phyloP scores from a whole-genome alignment of 805 yeast genomes.

The Candida succiphila region DNA sequence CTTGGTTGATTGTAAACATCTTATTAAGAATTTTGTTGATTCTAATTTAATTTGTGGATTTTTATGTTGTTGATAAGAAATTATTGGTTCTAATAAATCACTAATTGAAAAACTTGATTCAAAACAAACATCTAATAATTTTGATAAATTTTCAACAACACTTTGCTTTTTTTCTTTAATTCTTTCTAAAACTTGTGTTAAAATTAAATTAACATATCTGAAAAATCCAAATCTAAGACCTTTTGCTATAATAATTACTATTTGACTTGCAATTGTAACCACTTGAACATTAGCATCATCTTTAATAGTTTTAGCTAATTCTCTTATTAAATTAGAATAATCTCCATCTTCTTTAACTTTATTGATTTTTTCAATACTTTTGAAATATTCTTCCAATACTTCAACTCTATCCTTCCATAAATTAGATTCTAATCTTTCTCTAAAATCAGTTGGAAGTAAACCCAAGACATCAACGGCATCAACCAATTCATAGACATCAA shows the following conservation, averaged over 20 bases:
- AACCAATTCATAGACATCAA: conserved; percentile 61
- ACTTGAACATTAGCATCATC: conserved; percentile 88
- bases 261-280: conserved; percentile 67
- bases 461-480: conserved; percentile 61
- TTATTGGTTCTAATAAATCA: conserved; percentile 49
- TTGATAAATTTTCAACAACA: conserved; percentile 61
- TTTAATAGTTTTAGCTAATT: conserved; percentile 52
- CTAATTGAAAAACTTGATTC: conserved; percentile 34
- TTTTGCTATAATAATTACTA: conserved; percentile 47
- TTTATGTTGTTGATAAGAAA: conserved; percentile 58
- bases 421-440: conserved; percentile 41
- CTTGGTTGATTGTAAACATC: conserved; percentile 47
- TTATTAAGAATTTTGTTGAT: conserved; percentile 50
- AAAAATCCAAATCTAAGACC: conserved; percentile 55
- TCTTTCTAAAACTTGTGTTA: conserved; percentile 65
- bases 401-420: conserved; percentile 94
- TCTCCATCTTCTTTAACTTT: conserved; percentile 47
- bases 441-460: conserved; percentile 56
- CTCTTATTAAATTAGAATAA: conserved; percentile 50
- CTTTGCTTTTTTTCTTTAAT: conserved; percentile 80
- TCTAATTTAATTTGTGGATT: conserved; percentile 78
- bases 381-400: conserved; percentile 54
- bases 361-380: conserved; percentile 38
- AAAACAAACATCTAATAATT: conserved; percentile 58
- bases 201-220: conserved; percentile 40